Percentiles rank a stretch among this genome's conserved stretches.
Evolutionary conservation across 2,329 filamentous ascomycete genomes (phyloP).

Genomic region (Alternaria alternata): DNA sequence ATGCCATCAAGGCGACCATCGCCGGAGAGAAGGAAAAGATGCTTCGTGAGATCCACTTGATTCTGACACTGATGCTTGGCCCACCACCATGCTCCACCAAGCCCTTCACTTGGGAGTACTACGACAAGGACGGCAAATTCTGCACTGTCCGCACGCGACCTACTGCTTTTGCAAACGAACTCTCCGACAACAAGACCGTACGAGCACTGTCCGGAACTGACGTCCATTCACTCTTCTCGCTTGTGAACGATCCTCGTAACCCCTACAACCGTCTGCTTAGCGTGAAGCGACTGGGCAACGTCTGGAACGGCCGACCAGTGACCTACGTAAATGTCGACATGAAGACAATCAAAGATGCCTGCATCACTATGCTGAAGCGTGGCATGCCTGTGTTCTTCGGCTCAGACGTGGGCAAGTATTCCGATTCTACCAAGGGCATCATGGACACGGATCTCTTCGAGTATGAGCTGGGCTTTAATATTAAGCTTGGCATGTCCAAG

Average conservation of each 20-base stretch:
- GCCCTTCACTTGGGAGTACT: conserved; percentile 82
- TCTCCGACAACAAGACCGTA: conserved; percentile 66
- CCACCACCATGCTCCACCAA: conserved; percentile 75
- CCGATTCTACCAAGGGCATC: conserved; percentile 71
- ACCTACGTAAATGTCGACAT: conserved; percentile 87
- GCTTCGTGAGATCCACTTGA: conserved; percentile 79
- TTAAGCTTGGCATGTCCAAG: conserved; percentile 76
- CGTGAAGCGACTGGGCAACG: conserved; percentile 80
- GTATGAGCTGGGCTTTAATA: conserved; percentile 85
- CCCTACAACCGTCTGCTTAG: conserved; percentile 75
- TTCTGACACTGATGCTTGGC: conserved; percentile 83
- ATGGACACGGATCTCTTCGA: conserved; percentile 82
- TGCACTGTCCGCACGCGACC: conserved; percentile 72
- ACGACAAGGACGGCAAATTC: conserved; percentile 72
- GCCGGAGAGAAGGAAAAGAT: conserved; percentile 71
- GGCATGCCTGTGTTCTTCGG: conserved; percentile 89
- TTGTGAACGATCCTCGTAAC: conserved; percentile 87
- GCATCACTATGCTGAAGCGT: conserved; percentile 78
- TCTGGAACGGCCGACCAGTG: conserved; percentile 77
- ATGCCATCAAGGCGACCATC: conserved; percentile 53
- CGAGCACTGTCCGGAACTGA: conserved; percentile 66
- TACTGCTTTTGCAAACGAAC: conserved; percentile 73
- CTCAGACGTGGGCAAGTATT: conserved; percentile 85
- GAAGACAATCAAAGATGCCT: conserved; percentile 73
- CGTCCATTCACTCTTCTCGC: conserved; percentile 76